Evolutionary conservation across 2,329 filamentous ascomycete species (phyloP).

Genomic region (Colletotrichum sp.): DNA sequence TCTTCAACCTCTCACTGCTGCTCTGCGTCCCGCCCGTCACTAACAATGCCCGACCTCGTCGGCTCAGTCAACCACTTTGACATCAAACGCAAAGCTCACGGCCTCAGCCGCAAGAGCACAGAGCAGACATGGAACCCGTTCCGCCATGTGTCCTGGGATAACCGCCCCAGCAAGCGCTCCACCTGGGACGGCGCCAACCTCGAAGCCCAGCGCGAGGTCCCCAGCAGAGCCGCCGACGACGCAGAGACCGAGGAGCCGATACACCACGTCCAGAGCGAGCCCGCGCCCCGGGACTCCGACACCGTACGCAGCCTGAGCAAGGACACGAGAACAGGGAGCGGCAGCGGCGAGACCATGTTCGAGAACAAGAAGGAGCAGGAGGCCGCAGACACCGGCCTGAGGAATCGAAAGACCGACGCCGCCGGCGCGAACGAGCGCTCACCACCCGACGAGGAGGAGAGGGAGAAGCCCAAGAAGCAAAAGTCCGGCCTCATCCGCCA

Average conservation of each 20-base stretch:
- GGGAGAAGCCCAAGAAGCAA: conserved; percentile 46
- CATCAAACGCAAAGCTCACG: conserved; percentile 50
- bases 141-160: conserved; percentile 43
- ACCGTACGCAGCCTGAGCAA: conserved; percentile 25
- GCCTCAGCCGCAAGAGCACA: conserved; percentile 41
- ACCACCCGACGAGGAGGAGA: conserved; percentile 28
- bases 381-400: conserved; percentile 26
- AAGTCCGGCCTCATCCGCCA: conserved; percentile 47
- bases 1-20: neutral
- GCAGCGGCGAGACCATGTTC: conserved; percentile 24
- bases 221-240: conserved; percentile 22
- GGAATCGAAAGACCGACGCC: conserved; percentile 34
- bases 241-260: conserved; percentile 34
- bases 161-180: conserved; percentile 28
- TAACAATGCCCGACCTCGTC: conserved; percentile 10
- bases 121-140: conserved; percentile 50
- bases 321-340: conserved; percentile 13
- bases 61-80: conserved; percentile 50
- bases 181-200: conserved; percentile 40
- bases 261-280: conserved; percentile 39
- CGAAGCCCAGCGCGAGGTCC: conserved; percentile 32
- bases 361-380: conserved; percentile 26
- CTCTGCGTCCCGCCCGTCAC: neutral
- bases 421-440: conserved; percentile 23
- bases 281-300: conserved; percentile 28